Evolutionary conservation across 768 basidiomycete genomes (phyloP).

Genomic region (Serendipita vermifera): DNA sequence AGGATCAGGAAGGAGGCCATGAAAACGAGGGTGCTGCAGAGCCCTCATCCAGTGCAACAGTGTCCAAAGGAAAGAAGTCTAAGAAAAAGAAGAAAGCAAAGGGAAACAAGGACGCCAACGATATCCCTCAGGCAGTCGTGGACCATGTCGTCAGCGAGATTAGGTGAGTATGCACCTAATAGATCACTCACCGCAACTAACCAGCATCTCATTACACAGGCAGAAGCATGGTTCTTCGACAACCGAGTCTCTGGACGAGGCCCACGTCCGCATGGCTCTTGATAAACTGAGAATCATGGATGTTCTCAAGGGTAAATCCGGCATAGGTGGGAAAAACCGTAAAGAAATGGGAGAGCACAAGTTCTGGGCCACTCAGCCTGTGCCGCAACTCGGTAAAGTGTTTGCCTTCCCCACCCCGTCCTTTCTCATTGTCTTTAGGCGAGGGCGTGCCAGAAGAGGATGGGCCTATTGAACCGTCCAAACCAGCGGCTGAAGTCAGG

Average conservation of each 20-base stretch:
- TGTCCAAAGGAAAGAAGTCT: conserved; percentile 48
- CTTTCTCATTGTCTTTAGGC: conserved; percentile 28
- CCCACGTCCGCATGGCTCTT: conserved; percentile 53
- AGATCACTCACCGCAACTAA: not conserved
- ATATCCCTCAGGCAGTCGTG: conserved; percentile 49
- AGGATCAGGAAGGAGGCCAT: conserved; percentile 9
- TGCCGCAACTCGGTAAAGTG: conserved; percentile 67
- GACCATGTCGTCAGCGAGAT: conserved; percentile 56
- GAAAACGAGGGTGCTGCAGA: conserved; percentile 15
- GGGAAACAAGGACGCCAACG: conserved; percentile 37
- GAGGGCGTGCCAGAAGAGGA: conserved; percentile 56
- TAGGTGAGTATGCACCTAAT: conserved; percentile 16
- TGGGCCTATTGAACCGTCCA: conserved; percentile 79
- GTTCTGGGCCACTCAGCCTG: conserved; percentile 99
- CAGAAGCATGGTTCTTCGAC: conserved; percentile 35
- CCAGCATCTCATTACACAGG: conserved; percentile 23
- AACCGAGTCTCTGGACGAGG: conserved; percentile 40
- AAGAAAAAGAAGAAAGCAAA: conserved; percentile 87
- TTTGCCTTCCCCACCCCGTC: not conserved
- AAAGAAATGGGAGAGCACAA: conserved; percentile 84
- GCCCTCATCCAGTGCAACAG: conserved; percentile 22
- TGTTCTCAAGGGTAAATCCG: conserved; percentile 68
- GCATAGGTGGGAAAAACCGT: conserved; percentile 57
- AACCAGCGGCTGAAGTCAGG: conserved; percentile 61
- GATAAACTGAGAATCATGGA: conserved; percentile 78